Base-by-base conservation (phyloP, 768 basidiomycete species). In the Phanerodontia chrysosporium region DNA sequence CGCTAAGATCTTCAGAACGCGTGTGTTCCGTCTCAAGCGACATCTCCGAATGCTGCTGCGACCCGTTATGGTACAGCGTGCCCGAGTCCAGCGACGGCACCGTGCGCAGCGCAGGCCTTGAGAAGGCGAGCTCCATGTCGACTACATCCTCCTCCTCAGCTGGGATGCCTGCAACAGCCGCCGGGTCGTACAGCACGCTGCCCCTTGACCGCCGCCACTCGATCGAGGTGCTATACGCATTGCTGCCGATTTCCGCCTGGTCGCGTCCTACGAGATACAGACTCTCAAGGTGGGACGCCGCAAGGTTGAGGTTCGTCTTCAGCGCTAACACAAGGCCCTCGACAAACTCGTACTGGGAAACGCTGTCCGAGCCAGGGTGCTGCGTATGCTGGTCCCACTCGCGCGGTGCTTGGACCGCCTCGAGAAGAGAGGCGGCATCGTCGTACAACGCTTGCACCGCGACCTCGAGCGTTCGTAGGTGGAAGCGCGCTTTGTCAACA, bases 151-250 rank as follows among this genome's bases (percentile, higher is more conserved):
- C 59, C 62, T 67, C 55, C 69, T 69, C 58, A 72, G 77, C 42
- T 57, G 66, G 52, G 29, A 39, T n/a, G 69, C 70, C 48, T 74
- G 29, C 74, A 75, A 55, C 65, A 61, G 52, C 32, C 82, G 75
- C 57, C 58, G 74, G 78, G 63, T 80, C 80, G 64, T 83, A 81
- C 67, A 80, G 75, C 10, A 42, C 16, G 65, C 87, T 88, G 46
- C 87, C 70, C 16, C 87, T 84, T 16, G 88, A 90, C 76, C 83
- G 81, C 22, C 90, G 80, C 86, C 87, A 86, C 58, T 89, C 86
- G 56, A 90, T 90, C 1, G 89, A 87, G 5, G 83, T 84, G 57
- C 78, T 83, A 71, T 90, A 90, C 59, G 89, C 86, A 55, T 81
- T 84, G 68, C 83, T 82, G 21, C 85, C 83, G 39, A 86, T 74